Evolutionary conservation across 139 green algal genomes (phyloP).

Genomic region (Tetradesmus lagerheimii): DNA sequence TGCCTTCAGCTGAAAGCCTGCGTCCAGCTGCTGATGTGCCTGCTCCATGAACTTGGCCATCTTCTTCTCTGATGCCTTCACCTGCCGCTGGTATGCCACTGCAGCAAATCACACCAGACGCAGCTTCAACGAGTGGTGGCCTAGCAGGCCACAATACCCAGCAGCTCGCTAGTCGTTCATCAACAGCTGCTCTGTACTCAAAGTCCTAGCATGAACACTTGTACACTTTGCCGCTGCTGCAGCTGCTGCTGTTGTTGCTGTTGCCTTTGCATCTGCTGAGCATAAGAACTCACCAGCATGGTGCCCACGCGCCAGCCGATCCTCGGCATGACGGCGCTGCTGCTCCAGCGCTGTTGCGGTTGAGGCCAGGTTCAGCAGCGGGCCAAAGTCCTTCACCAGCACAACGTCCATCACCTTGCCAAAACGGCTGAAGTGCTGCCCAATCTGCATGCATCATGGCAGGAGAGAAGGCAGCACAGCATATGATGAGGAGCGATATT

Average conservation of each 20-base stretch:
- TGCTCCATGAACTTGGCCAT: conserved; percentile 39
- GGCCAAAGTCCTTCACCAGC: conserved; percentile 62
- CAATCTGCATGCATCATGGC: conserved; percentile 50
- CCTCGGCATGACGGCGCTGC: conserved; percentile 12
- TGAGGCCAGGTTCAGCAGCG: conserved; percentile 47
- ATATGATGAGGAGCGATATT: neutral
- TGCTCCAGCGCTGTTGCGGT: conserved; percentile 55
- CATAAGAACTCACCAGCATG: conserved; percentile 19
- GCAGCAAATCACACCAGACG: neutral
- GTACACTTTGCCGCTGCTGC: neutral
- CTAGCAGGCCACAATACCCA: no score
- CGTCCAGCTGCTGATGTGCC: conserved; percentile 9
- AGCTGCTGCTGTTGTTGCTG: neutral
- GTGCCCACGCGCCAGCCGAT: neutral
- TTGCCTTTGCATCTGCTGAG: neutral
- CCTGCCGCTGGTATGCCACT: conserved; percentile 24
- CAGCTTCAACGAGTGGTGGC: no score
- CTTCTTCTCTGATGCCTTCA: conserved; percentile 6
- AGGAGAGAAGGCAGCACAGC: neutral
- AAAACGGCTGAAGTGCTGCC: conserved; percentile 57
- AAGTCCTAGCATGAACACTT: no score
- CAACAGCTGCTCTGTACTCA: neutral
- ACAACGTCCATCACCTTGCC: conserved; percentile 68
- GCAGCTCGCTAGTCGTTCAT: neutral
- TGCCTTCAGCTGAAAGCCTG: conserved; percentile 40